Conservation (phyloP, 2,329 filamentous ascomycete genomes). For the Cryphonectria naterciae region DNA sequence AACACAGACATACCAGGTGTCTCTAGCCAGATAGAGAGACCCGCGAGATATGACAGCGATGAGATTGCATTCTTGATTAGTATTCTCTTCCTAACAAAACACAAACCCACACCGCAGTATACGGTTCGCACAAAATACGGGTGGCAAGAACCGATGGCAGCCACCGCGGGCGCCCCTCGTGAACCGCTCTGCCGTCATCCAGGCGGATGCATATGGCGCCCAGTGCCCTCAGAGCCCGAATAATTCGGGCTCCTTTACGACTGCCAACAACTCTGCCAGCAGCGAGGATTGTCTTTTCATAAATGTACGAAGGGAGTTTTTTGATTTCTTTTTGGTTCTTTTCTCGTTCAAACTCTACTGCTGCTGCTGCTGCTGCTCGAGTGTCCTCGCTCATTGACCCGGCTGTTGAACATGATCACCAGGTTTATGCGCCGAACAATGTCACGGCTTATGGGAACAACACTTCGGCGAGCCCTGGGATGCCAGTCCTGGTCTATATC, state of each 20-base stretch:
- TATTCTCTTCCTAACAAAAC: not conserved
- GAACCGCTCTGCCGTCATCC: constrained; percentile 6
- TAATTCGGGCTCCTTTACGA: not conserved
- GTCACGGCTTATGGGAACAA: not conserved
- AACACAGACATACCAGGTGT: not conserved
- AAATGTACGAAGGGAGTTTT: not conserved
- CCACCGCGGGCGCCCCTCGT: not conserved
- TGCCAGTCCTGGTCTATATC: constrained; percentile 5
- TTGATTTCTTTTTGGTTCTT: not conserved
- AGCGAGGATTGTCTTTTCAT: constrained; percentile 6
- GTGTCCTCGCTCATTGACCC: not conserved
- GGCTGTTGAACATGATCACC: not conserved
- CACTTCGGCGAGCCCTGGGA: not conserved
- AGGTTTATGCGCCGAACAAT: not conserved
- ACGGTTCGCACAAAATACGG: not conserved
- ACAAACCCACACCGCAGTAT: not conserved
- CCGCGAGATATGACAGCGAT: not conserved
- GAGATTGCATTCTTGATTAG: not conserved
- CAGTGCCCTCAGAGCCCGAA: constrained; percentile 4
- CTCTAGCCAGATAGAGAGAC: not conserved
- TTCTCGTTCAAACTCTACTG: not conserved
- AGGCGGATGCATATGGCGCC: constrained; percentile 1
- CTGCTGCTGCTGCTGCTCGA: not conserved
- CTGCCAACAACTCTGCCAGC: not conserved
- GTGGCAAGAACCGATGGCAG: constrained; percentile 3